Conservation (phyloP, 805 yeast genomes). For the Candida morakotiae region DNA sequence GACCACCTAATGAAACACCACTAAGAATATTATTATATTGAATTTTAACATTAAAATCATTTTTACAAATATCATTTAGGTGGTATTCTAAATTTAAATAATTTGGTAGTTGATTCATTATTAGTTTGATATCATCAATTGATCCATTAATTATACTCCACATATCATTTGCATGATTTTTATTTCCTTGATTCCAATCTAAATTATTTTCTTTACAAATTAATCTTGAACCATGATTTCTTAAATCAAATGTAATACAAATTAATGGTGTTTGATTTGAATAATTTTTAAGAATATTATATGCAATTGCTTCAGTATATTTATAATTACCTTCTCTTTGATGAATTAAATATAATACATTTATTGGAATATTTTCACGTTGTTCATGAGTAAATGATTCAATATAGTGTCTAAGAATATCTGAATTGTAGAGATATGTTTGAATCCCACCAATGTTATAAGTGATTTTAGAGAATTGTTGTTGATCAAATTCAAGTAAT, state of each 20-base stretch:
- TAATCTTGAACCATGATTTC: conserved; percentile 53
- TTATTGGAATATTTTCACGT: conserved; percentile 23
- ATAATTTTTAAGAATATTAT: conserved; percentile 26
- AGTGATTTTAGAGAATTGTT: conserved; percentile 12
- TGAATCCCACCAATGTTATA: conserved; percentile 42
- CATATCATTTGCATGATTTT: conserved; percentile 50
- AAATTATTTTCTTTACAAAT: conserved; percentile 31
- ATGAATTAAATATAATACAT: conserved; percentile 44
- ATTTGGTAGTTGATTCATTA: conserved; percentile 43
- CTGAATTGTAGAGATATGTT: conserved; percentile 41
- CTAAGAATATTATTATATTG: conserved; percentile 34
- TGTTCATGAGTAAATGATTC: conserved; percentile 11
- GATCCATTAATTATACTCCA: conserved; percentile 44
- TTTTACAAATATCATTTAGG: conserved; percentile 12
- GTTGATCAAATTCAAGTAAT: conserved; percentile 14
- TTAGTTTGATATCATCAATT: conserved; percentile 38
- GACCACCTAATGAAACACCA: conserved; percentile 59
- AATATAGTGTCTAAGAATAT: conserved; percentile 22
- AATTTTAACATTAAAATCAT: conserved; percentile 15
- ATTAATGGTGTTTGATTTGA: conserved; percentile 31
- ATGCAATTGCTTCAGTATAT: conserved; percentile 38
- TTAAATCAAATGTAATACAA: conserved; percentile 47
- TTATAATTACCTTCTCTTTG: conserved; percentile 39
- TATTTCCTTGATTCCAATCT: conserved; percentile 47
- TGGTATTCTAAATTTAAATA: conserved; percentile 31